phyloP scores from a whole-genome alignment of 2,329 filamentous ascomycete species.

The Xylaria polymorpha region DNA sequence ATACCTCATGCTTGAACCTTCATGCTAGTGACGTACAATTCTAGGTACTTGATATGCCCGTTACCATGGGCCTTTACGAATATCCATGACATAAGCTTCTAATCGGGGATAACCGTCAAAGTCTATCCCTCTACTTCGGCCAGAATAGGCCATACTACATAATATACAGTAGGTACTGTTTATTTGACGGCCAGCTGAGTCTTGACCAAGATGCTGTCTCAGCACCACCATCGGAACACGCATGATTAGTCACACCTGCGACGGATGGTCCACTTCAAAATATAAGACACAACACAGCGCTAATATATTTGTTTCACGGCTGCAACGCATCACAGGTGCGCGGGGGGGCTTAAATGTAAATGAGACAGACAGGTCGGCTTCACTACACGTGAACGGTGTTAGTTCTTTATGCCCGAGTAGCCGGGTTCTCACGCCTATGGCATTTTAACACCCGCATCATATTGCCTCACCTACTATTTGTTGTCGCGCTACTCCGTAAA shows the following conservation, averaged over 20 bases:
- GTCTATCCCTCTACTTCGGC: too few relatives aligned
- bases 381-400: background rate
- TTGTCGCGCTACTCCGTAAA: background rate
- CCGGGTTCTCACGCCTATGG: background rate
- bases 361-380: constrained; percentile 1
- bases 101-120: background rate
- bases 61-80: too few relatives aligned
- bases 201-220: background rate
- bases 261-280: constrained; percentile 2
- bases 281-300: background rate
- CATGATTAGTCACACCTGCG: background rate
- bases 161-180: too few relatives aligned
- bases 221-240: background rate
- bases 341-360: background rate
- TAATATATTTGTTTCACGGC: background rate
- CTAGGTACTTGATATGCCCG: too few relatives aligned
- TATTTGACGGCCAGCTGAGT: background rate
- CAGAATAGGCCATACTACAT: too few relatives aligned
- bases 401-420: background rate
- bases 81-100: background rate
- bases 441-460: too few relatives aligned
- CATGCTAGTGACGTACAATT: too few relatives aligned
- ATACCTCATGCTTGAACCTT: background rate
- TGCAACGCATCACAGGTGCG: background rate
- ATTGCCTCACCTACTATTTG: background rate